A percentile compares a stretch with the other conserved stretches of the same genome.
phyloP scores from a whole-genome alignment of 1,284 basidiomycete genomes.

The Coniferiporia weirii region DNA sequence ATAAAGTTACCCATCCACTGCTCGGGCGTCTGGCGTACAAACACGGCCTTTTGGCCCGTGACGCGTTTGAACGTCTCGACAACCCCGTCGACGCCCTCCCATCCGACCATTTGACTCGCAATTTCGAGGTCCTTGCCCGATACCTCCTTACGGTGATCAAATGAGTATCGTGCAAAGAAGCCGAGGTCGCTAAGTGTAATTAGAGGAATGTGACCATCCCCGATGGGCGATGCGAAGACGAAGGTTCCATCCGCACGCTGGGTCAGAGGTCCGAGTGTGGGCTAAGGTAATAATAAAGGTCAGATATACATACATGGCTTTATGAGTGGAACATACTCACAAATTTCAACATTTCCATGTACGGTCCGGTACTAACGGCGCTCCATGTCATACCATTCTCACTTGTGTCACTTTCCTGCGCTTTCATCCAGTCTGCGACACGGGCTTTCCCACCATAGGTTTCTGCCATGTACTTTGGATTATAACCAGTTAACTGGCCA shows the following conservation, averaged over 20 bases:
- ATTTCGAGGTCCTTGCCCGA: conserved; percentile 37
- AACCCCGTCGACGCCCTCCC: conserved; percentile 32
- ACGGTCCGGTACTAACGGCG: conserved; percentile 38
- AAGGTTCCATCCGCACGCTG: conserved; percentile 37
- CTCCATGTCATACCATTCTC: conserved; percentile 37
- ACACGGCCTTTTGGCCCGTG: conserved; percentile 37
- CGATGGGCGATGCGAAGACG: conserved; percentile 37
- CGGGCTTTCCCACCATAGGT: conserved; percentile 41
- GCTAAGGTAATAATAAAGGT: too few relatives aligned
- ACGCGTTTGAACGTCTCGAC: conserved; percentile 38
- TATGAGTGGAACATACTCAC: conserved; percentile 21
- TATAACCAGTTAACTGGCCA: too few relatives aligned
- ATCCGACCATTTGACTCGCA: conserved; percentile 38
- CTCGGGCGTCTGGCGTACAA: conserved; percentile 34
- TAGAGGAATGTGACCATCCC: conserved; percentile 37
- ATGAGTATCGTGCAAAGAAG: conserved; percentile 42
- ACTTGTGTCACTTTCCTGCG: conserved; percentile 35
- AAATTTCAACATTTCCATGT: conserved; percentile 39
- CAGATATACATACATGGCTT: not conserved
- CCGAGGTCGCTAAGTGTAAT: conserved; percentile 41
- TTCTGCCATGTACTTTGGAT: conserved; percentile 27
- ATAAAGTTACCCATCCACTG: conserved; percentile 36
- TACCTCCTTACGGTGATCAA: conserved; percentile 37
- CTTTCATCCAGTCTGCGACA: conserved; percentile 37
- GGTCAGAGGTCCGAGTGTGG: too few relatives aligned